Base-by-base conservation (phyloP, 2,329 filamentous ascomycete species). In the Coniochaeta prunicola region DNA sequence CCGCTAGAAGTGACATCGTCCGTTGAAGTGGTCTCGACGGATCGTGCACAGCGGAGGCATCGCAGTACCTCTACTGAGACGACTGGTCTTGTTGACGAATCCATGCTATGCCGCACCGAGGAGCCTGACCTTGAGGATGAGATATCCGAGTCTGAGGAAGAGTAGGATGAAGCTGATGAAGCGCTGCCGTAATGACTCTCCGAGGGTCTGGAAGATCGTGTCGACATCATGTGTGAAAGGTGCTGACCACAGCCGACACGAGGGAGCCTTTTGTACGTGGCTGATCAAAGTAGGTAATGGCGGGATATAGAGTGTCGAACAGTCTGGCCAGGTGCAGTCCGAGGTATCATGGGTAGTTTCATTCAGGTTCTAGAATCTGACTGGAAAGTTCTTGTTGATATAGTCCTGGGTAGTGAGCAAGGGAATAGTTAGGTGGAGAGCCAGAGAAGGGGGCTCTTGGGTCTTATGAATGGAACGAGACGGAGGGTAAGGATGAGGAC, bases 41-140 rank as follows among this genome's bases (percentile, higher is more conserved):
- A 77, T 59, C 80, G 79, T 45, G 82, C 79, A 68, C 83, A 86
- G 59, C 85, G 81, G 68, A 86, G 80, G 74, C 84, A 87, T 65
- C 84, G 83, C 64, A 87, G 74, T 33, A 83, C 76, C 74, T 83
- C 78, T 59, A 87, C 82, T 9, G 80, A 80, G 65, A 77, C 81
- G 40, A 80, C 73, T 34, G 77, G 75, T 53, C 72, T 70, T 6
- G 71, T 65, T 42, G 70, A 64, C n/a, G 76, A 69, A 62, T 83
- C 80, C 80, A 83, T 81, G 70, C 75, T 79, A 71, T 71, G 67
- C 63, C 75, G 70, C 63, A 60, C 59, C 31, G 71, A 72, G 33
- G 69, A 63, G 56, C 65, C 63, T 53, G 68, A 68, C 54, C 67
- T 65, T 6, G 72, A 65, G 24, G 73, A 67, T 12, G 73, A 77